Conservation (phyloP, 805 yeast species). For the Torulaspora gathmanii region DNA sequence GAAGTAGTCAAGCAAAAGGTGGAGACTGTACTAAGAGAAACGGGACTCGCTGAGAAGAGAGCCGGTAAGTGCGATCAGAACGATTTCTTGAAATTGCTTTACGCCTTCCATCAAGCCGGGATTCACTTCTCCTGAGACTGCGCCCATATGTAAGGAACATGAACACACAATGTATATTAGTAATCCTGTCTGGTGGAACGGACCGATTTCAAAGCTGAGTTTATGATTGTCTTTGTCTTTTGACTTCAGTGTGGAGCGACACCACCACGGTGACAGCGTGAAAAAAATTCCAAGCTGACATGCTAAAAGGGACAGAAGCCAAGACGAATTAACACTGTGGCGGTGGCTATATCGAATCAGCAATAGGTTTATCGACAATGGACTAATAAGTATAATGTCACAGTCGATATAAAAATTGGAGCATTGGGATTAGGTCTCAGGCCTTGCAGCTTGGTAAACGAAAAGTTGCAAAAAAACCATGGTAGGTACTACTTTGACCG, state of each 20-base stretch:
- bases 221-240: background rate
- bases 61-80: conserved; percentile 94
- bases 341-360: background rate
- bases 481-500: conserved; percentile 5
- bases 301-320: background rate
- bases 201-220: too few relatives aligned
- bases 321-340: conserved; percentile 1
- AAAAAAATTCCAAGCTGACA: background rate
- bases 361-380: too few relatives aligned
- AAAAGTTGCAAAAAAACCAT: conserved; percentile 5
- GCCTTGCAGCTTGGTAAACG: too few relatives aligned
- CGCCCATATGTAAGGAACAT: background rate
- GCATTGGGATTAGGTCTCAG: background rate
- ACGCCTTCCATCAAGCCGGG: conserved; percentile 95
- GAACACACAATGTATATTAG: conserved; percentile 2
- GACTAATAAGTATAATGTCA: too few relatives aligned
- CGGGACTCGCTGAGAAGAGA: conserved; percentile 79
- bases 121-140: conserved; percentile 76
- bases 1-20: conserved; percentile 62
- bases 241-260: background rate
- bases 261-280: background rate
- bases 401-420: background rate
- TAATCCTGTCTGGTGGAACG: background rate
- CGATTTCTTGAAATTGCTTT: conserved; percentile 78
- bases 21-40: conserved; percentile 66